Base-by-base conservation (phyloP, 176 grass and related monocot genomes). In the Thalia dealbata region DNA sequence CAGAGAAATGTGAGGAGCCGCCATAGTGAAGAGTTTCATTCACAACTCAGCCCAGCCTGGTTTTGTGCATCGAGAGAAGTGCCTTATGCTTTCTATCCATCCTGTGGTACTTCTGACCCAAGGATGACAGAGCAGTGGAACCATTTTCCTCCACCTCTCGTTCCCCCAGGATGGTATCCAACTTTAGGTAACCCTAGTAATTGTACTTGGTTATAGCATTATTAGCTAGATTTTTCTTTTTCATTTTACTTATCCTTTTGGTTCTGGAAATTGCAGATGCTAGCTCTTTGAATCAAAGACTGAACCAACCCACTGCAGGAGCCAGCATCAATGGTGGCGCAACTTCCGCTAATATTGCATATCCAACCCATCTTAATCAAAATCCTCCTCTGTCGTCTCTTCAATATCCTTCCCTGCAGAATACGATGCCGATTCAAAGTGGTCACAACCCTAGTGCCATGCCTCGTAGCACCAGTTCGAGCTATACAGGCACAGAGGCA, bases 1-100 rank as follows among this genome's bases (percentile, higher is more conserved):
- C 75, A 83, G 78, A 91, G 89, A 78, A 91, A 88, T 79, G 83
- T 91, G 28, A 88, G 89, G 79, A 79, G 82, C 43, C 80, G 86
- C 0, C 60, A 68, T n/a, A 68, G 35, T 68, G 65, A 68, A 68
- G 38, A 22, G 10, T 68, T 68, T 68, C 65, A 30, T 28, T 15
- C 62, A 35, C 62, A 45, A 3, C 44, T 15, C 18, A 44, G 23
- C 38, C 38, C 32, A 43, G 29, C 29, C 69, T 65, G 75, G 48
- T 30, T 41, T 27, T 4, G 24, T 78, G 26, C 28, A 42, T 78
- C 75, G 42, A 69, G 42, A 60, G 13, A 42, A 35, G 23, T 52
- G 63, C 29, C 64, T 24, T 65, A 69, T 0, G 25, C 72, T 30
- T 70, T 83, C n/a, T 72, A 64, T 79, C 75, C 85, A 67, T 21